A percentile compares a stretch with the other conserved stretches of the same genome.
These are phyloP conservation scores for Gymnopilus dilepis DNA, from an alignment of 768 basidiomycete species.

Conservation along the genomic window DNA sequence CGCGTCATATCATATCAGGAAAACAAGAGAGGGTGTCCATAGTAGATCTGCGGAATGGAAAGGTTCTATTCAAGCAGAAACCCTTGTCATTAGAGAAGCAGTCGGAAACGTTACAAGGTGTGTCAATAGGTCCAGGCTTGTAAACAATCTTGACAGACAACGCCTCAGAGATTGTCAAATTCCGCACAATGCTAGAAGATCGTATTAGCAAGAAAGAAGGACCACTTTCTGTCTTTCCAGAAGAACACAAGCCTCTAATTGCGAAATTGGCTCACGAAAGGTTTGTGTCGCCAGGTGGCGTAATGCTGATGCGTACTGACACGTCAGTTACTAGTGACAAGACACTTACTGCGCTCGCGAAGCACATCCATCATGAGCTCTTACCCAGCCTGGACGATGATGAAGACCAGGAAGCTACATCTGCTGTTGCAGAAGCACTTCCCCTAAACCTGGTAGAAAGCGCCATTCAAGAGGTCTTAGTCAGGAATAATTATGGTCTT, in stretches of 20 bases:
- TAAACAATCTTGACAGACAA: background rate
- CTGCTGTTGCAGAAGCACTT: slow-evolving; percentile 43
- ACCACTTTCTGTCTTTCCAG: slow-evolving; percentile 64
- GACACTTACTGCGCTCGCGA: slow-evolving; percentile 62
- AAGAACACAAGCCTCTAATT: slow-evolving; percentile 74
- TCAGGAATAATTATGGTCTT: slow-evolving; percentile 83
- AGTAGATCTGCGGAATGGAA: slow-evolving; percentile 78
- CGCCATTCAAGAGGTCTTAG: slow-evolving; percentile 65
- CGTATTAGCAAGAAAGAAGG: slow-evolving; percentile 50
- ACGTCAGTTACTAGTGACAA: slow-evolving; percentile 65
- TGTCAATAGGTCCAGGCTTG: slow-evolving; percentile 22
- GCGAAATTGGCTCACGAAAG: slow-evolving; percentile 88
- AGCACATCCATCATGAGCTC: slow-evolving; percentile 71
- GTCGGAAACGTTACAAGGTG: slow-evolving; percentile 84
- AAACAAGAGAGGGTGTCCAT: slow-evolving; percentile 47
- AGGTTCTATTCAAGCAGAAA: slow-evolving; percentile 79
- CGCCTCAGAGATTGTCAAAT: slow-evolving; percentile 71
- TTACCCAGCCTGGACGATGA: slow-evolving; percentile 69
- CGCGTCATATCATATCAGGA: slow-evolving; percentile 38
- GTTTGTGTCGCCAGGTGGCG: slow-evolving; percentile 43
- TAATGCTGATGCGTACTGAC: background rate
- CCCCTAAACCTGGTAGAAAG: slow-evolving; percentile 64
- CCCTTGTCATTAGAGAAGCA: slow-evolving; percentile 74
- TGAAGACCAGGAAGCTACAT: slow-evolving; percentile 44
- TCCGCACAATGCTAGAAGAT: slow-evolving; percentile 72